Evolutionary conservation across 768 basidiomycete species (phyloP), one percentile per base, ranked within the genome.

Genomic region (Suillus occidentalis): DNA sequence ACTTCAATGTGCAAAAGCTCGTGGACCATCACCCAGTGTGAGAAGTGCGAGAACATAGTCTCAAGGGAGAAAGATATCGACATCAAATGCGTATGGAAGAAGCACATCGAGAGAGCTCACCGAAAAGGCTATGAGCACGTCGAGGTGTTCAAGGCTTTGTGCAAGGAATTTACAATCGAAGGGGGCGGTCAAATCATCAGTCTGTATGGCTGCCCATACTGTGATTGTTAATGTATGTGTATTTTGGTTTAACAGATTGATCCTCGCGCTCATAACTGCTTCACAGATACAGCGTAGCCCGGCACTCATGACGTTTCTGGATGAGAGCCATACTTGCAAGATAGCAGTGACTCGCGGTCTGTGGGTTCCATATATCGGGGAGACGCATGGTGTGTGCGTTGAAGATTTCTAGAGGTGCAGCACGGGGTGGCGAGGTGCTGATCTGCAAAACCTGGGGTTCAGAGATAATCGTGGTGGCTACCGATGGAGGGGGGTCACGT

Each of bases 311-410:
- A 60, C 85, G 87, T 67, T 87, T 89, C 72, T 92, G 92, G 8
- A 93, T 79, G 22, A 92, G 67, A 36, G 86, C 80, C 66, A 92
- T 72, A 36, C 90, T 92, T 18, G 85, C 85, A 76, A 94, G 79
- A 70, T 93, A 94, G 34, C 81, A 83, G 72, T 92, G 90, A 20
- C 71, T 53, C 22, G 71, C 72, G 14, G 65, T 60, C n/a, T 83
- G 80, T 40, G 68, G 65, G 14, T 61, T 58, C 73, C 76, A 70
- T 16, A 68, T 59, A 6, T 74, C 66, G 8, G 83, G 82, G 49
- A 84, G 72, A 45, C 71, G 71, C 36, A 88, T 72, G 18, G 87
- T 88, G 65, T 80, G 78, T 42, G 70, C 65, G 67, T 80, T 74
- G 59, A 78, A 76, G 18, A 87, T 66, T 40, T 82, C 81, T 42